Evolutionary conservation across 2,329 filamentous ascomycete species (phyloP).

Genomic region (Fusarium pseudonygamai): DNA sequence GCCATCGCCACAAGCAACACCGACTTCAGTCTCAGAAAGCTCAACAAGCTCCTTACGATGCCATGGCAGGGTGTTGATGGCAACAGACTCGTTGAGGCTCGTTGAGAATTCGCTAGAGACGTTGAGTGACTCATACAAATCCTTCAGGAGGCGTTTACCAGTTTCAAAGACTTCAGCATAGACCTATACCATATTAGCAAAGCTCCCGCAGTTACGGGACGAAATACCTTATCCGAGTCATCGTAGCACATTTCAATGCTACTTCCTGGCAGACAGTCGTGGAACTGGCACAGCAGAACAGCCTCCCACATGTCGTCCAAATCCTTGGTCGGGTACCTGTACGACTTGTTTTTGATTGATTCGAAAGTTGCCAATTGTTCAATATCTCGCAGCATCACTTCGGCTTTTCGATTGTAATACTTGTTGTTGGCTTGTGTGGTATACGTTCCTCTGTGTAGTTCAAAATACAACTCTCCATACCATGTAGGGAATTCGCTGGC

Average conservation of each 20-base stretch:
- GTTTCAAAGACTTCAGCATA: constrained; percentile 85
- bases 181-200: constrained; percentile 57
- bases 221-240: constrained; percentile 80
- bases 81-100: constrained; percentile 62
- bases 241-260: constrained; percentile 98
- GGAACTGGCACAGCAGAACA: constrained; percentile 93
- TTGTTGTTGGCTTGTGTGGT: constrained; percentile 99
- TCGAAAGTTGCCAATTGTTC: constrained; percentile 89
- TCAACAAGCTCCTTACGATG: constrained; percentile 77
- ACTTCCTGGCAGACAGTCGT: constrained; percentile 94
- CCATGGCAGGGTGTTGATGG: constrained; percentile 91
- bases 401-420: constrained; percentile 86
- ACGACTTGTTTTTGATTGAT: constrained; percentile 75
- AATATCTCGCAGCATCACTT: constrained; percentile 85
- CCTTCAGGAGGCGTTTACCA: constrained; percentile 75
- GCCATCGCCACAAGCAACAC: constrained; percentile 66
- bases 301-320: constrained; percentile 97
- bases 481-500: constrained; percentile 85
- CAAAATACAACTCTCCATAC: constrained; percentile 98
- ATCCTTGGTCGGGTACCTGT: constrained; percentile 93
- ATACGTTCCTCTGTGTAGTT: constrained; percentile 95
- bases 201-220: background rate
- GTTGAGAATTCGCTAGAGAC: constrained; percentile 58
- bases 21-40: constrained; percentile 63
- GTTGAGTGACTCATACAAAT: constrained; percentile 74